Evolutionary conservation across 768 basidiomycete genomes (phyloP), one percentile per base, ranked within the genome.

Genomic region (Xanthoconium stramineum): DNA sequence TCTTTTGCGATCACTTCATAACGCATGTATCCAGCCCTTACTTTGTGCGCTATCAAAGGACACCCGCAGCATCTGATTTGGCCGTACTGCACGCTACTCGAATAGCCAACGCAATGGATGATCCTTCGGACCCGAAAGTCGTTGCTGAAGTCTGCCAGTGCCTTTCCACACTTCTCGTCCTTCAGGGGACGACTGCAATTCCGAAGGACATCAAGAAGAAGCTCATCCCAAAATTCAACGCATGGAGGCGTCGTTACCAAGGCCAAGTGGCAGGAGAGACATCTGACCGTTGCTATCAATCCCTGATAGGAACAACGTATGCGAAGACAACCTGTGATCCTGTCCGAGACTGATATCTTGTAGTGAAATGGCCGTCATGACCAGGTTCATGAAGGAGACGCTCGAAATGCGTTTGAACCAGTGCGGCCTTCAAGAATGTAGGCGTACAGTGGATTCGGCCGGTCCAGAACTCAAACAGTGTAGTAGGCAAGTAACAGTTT

Each of bases 111-210:
- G 33, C 40, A 17, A 46, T 38, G 19, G 46, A 53, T 11, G 49
- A 59, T 43, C n/a, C 50, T 17, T 53, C 50, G 14, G 58, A 67
- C 1, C 59, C 60, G 3, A 52, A 62, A 28, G 58, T 66, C 13
- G 61, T 77, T 35, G 70, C 57, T 24, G 74, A 76, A 53, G 61
- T 70, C 17, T 71, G 72, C 12, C 76, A 79, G 55, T 78, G 78
- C 49, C 59, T 76, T 32, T 67, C 75, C 0, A 75, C 76, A 7
- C 61, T 79, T 30, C 64, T 79, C 14, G 66, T 75, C 33, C 61
- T 77, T 3, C 76, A 77, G 51, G 77, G 76, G 17, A 62, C 57
- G 15, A 54, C 54, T 13, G 65, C 59, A 3, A 62, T 79, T 45
- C 67, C 70, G 3, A 66, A 66, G 29, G 65, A 63, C 20, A 69